A percentile compares a stretch with the other conserved stretches of the same genome.
Evolutionary conservation across 176 grass and related monocot species (phyloP).

Genomic region (Oryza glumipatula): DNA sequence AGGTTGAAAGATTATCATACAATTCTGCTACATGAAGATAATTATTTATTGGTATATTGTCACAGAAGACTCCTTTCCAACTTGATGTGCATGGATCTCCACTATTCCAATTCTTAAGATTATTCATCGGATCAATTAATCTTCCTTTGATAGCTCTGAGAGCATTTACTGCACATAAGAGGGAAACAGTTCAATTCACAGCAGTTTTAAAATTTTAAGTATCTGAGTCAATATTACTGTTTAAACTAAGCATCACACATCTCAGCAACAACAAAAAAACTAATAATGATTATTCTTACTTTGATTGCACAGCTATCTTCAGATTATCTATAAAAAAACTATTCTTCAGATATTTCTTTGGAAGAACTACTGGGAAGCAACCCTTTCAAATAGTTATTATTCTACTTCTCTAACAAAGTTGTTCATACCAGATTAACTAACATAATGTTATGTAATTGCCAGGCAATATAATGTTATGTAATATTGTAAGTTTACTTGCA

Average conservation of each 20-base stretch:
- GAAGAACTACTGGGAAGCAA: not conserved
- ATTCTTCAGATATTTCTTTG: not conserved
- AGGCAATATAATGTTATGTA: not conserved
- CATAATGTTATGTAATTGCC: not conserved
- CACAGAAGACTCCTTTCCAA: conserved; percentile 78
- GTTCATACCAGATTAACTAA: conserved; percentile 7
- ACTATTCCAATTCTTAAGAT: conserved; percentile 68
- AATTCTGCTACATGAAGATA: conserved; percentile 76
- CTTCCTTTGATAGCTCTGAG: conserved; percentile 58
- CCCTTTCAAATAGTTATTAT: not conserved
- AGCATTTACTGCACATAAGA: conserved; percentile 58
- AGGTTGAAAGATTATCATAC: conserved; percentile 51
- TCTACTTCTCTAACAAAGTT: not conserved
- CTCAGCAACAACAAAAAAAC: not conserved
- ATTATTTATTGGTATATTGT: conserved; percentile 32
- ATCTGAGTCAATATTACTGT: conserved; percentile 10
- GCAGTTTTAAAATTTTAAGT: not conserved
- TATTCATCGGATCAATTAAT: conserved; percentile 71
- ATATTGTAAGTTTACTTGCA: too few species aligned
- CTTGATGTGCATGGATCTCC: conserved; percentile 89
- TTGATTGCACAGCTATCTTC: not conserved
- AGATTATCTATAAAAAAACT: not conserved
- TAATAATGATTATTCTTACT: not conserved
- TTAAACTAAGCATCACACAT: not conserved
- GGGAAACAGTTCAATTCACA: not conserved